These are phyloP conservation scores for Cryptococcus hybrid DNA, from an alignment of 1,284 basidiomycete genomes.

Conservation along the genomic window DNA sequence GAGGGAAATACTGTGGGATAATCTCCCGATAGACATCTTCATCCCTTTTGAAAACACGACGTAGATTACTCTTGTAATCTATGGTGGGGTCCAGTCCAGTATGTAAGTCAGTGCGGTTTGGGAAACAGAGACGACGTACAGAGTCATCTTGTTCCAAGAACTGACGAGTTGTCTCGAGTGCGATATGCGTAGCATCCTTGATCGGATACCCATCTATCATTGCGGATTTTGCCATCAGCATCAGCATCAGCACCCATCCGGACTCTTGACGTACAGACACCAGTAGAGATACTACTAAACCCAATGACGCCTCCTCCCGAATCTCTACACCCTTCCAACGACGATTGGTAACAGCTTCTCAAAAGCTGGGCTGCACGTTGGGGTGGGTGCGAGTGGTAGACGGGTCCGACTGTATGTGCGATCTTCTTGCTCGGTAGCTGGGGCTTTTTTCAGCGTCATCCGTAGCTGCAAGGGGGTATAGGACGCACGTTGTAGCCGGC, in stretches of 20 bases:
- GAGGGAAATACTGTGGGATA: constrained; percentile 33
- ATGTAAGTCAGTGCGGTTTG: constrained; percentile 7
- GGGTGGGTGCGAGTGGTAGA: constrained; percentile 58
- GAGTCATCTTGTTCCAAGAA: constrained; percentile 29
- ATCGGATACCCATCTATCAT: constrained; percentile 47
- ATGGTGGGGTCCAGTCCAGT: no score
- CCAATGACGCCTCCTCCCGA: constrained; percentile 67
- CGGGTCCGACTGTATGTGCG: constrained; percentile 88
- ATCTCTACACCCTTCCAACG: constrained; percentile 63
- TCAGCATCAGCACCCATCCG: not conserved
- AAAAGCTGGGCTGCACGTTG: constrained; percentile 60
- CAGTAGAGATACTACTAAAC: constrained; percentile 35
- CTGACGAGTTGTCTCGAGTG: constrained; percentile 36
- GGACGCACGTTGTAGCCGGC: constrained; percentile 42
- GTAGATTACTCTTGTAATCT: constrained; percentile 43
- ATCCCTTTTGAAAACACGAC: constrained; percentile 43
- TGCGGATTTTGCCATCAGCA: no score
- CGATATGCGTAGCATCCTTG: constrained; percentile 42
- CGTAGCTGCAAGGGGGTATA: not conserved
- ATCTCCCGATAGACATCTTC: constrained; percentile 38
- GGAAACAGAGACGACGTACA: constrained; percentile 15
- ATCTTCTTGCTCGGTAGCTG: constrained; percentile 60
- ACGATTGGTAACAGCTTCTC: constrained; percentile 67
- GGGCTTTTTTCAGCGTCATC: not conserved
- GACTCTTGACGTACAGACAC: constrained; percentile 36